Evolutionary conservation across 495 filamentous ascomycete species (phyloP).

Genomic region (Penicillium paradoxum): DNA sequence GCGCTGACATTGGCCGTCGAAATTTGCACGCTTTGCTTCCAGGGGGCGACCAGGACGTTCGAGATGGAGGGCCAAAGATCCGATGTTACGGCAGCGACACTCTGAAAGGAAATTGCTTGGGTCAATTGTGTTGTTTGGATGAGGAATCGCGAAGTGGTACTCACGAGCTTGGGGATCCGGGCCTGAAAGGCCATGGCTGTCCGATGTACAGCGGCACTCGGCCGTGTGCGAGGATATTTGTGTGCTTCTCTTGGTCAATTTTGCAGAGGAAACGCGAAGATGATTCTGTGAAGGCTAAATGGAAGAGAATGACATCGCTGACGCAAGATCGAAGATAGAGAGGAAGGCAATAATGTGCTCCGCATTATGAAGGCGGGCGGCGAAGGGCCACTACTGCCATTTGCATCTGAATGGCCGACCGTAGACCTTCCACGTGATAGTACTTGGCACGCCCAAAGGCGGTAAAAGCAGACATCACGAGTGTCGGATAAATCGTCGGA

Average conservation of each 20-base stretch:
- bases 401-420: conserved; percentile 16
- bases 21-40: conserved; percentile 25
- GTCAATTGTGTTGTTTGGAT: conserved; percentile 12
- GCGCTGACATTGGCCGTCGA: conserved; percentile 17
- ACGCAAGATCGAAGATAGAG: conserved; percentile 15
- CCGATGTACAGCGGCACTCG: conserved; percentile 36
- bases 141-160: conserved; percentile 7
- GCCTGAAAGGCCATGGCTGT: conserved; percentile 49
- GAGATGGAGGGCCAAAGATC: conserved; percentile 45
- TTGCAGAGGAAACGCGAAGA: not conserved
- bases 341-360: conserved; percentile 17
- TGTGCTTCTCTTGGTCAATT: conserved; percentile 17
- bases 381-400: conserved; percentile 37
- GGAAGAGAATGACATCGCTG: conserved; percentile 27
- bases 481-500: not conserved
- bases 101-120: conserved; percentile 20
- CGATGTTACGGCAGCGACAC: conserved; percentile 32
- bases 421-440: conserved; percentile 5
- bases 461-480: not conserved
- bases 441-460: conserved; percentile 12
- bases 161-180: conserved; percentile 38
- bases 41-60: conserved; percentile 34
- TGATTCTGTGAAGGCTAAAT: conserved; percentile 13
- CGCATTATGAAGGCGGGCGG: conserved; percentile 24
- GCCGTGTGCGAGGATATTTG: conserved; percentile 29